Base-by-base conservation (phyloP, 2,329 filamentous ascomycete genomes). In the Colletotrichum navitas region DNA sequence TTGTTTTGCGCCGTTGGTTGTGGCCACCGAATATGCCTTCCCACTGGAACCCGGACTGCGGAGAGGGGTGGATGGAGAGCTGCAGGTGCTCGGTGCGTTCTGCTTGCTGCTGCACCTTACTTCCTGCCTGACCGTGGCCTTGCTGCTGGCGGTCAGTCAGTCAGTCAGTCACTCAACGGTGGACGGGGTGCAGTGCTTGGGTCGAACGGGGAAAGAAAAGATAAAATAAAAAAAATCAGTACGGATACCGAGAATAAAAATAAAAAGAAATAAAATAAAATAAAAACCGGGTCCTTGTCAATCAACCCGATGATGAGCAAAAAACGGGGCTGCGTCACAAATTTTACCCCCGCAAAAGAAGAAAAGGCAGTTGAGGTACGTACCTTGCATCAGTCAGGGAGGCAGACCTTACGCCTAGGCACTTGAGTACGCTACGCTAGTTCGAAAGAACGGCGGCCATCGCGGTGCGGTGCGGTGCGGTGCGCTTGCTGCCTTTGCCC, bases 331-430 rank as follows among this genome's bases (percentile, higher is more conserved):
- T 54, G 68, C 71, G 47, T 72, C 68, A 74, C 71, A 74, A 74
- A 72, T 74, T 74, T 74, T 74, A 73, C 71, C 73, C 71, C 67
- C 71, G 67, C 64, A 68, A 73, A 72, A 64, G 61, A 61, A 63
- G 29, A 63, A 62, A 61, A 39, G 10, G 4, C 21, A 24, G n/a
- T 39, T 12, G 26, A 12, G 21, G n/a, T 47, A 47, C 45, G 45
- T 47, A 47, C 45, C 45, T 12, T 12, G 16, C 43, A 45, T 45
- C 43, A 45, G 29, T 29, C 29, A 2, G 29, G 29, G 29, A 29
- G 29, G 29, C 29, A 29, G 29, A 29, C 29, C 2, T 29, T 29
- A 2, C 29, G 29, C 29, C 29, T 29, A 29, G 29, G 29, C 29
- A 29, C 29, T 29, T 29, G 29, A 29, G 29, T 29, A 29, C 29